These are phyloP conservation scores for Backusella westeae DNA, from an alignment of 192 early-diverging fungal genomes.

Conservation along the genomic window DNA sequence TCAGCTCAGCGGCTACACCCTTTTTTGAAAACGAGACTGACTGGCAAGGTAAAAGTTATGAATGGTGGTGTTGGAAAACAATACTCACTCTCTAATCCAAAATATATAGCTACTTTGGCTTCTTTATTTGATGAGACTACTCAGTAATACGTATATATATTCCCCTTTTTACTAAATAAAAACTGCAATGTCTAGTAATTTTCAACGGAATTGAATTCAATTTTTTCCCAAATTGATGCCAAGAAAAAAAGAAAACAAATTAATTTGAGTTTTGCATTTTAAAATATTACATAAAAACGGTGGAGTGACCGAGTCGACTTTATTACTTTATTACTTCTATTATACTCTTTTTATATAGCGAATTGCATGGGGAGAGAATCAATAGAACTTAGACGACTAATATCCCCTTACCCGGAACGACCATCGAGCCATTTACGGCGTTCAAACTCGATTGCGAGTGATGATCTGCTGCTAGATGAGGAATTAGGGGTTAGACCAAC, in stretches of 20 bases:
- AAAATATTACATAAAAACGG: no score
- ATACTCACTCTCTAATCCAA: neutral
- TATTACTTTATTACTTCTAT: neutral
- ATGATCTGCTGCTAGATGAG: slow-evolving; percentile 2
- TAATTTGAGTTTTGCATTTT: no score
- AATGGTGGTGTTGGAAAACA: neutral
- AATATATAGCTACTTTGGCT: neutral
- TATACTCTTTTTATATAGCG: neutral
- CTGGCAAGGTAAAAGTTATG: neutral
- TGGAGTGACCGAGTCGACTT: neutral
- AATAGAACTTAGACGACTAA: slow-evolving; percentile 7
- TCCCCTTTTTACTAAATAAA: no score
- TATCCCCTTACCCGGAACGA: neutral
- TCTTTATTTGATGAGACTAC: slow-evolving; percentile 5
- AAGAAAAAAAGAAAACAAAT: no score
- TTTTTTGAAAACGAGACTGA: slow-evolving; percentile 10
- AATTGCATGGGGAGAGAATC: neutral
- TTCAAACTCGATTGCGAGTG: neutral
- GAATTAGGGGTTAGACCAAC: neutral
- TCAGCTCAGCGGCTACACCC: slow-evolving; percentile 11
- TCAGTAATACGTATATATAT: neutral
- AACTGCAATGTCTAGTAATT: no score
- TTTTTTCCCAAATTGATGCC: no score
- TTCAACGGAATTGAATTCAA: no score
- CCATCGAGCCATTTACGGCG: neutral